These are phyloP conservation scores for Canavalia ensiformis DNA, from an alignment of 306 rosid species.

Conservation along the genomic window DNA sequence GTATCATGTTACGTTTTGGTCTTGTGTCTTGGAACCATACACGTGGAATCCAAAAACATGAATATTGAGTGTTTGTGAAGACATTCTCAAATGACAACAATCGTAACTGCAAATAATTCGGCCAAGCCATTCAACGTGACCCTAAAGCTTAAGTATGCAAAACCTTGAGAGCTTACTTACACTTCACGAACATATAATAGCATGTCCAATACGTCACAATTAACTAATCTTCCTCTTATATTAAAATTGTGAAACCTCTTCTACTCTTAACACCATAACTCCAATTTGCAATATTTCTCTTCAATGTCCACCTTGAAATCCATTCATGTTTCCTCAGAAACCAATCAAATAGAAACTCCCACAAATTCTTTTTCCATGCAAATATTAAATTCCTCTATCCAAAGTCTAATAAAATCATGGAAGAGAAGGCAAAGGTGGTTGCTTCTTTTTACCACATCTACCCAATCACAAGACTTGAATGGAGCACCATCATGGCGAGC, in stretches of 20 bases:
- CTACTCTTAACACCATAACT: slow-evolving; percentile 24
- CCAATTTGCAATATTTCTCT: not conserved
- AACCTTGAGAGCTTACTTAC: slow-evolving; percentile 53
- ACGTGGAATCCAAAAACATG: too few relatives aligned
- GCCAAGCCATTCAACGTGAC: slow-evolving; percentile 53
- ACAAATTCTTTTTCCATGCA: slow-evolving; percentile 52
- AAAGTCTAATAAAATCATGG: slow-evolving; percentile 62
- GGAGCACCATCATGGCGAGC: slow-evolving; percentile 69
- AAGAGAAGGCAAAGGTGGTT: slow-evolving; percentile 63
- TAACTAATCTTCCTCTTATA: not conserved
- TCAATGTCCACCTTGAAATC: slow-evolving; percentile 52
- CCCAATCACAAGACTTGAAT: slow-evolving; percentile 35
- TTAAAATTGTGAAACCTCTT: slow-evolving; percentile 6
- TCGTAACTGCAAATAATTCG: slow-evolving; percentile 26
- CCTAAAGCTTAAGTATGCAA: slow-evolving; percentile 64
- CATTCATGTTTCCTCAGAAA: slow-evolving; percentile 47
- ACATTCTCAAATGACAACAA: slow-evolving; percentile 1
- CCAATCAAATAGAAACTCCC: slow-evolving; percentile 40
- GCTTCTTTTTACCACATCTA: slow-evolving; percentile 34
- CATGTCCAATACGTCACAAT: slow-evolving; percentile 32
- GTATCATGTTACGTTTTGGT: too few relatives aligned
- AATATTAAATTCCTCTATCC: slow-evolving; percentile 54
- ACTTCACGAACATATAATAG: slow-evolving; percentile 49
- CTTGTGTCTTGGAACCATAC: too few relatives aligned
- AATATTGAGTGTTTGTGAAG: too few relatives aligned